Evolutionary conservation across 2,329 filamentous ascomycete species (phyloP), one percentile per base, ranked within the genome.

Genomic region (Talaromyces marneffei): DNA sequence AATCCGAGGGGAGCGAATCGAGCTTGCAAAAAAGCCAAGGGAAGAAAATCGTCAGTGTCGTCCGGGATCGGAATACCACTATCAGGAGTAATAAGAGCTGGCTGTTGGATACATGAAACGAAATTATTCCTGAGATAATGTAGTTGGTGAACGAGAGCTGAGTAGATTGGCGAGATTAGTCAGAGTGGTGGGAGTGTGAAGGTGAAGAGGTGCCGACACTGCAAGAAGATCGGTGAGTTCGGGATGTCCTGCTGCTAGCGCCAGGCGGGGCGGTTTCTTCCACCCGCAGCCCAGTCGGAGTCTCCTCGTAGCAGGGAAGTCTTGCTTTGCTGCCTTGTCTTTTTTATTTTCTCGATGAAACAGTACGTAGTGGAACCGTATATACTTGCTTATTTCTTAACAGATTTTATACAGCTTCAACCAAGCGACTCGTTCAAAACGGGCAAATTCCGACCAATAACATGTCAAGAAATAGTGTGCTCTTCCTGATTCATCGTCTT

Each of bases 131-230:
- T 52, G 9, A 23, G 9, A 35, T 31, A 8, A 6, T 35, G 18
- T 33, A 33, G 29, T 35, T 14, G 29, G n/a, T 20, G n/a, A 52
- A 7, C 29, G 29, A 52, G 29, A 33, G 29, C 27, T 33, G 29
- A 52, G 10, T 33, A 31, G 23, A 14, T 52, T 8, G 18, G 31
- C 6, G 29, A 37, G 40, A 14, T 23, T 14, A 33, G 29, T 52
- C 46, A 54, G 55, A 65, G 60, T 59, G 64, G 65, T 63, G 63
- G 65, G 67, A 65, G 68, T 66, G 65, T 64, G 65, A 64, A 58
- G 67, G 66, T 67, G 70, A 66, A 67, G 68, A 67, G 70, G 68
- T 66, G 67, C 66, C 68, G 71, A 70, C 72, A 73, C 70, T 69
- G 70, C 70, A 72, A 69, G 72, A 73, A 27, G 54, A 53, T 58